Base-by-base conservation (phyloP, 352 stramenopile genomes). In the Pythium utonaiense region DNA sequence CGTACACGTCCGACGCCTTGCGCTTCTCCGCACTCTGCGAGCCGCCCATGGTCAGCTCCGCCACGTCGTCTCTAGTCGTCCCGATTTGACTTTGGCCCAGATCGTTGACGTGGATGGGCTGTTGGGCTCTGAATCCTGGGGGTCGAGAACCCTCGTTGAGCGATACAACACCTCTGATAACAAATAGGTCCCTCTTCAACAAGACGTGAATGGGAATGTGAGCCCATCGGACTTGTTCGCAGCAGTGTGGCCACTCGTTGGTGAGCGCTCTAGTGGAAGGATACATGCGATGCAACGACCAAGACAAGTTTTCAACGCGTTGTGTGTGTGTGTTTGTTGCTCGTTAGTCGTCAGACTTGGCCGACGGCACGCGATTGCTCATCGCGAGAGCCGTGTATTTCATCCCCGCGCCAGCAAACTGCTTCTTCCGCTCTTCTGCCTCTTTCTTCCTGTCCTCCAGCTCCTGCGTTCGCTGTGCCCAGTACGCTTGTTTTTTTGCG, bases 191-290 rank as follows among this genome's bases (percentile, higher is more conserved):
- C 34, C 55, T 57, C 55, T 16, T 44, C n/a, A n/a, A n/a, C n/a
- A n/a, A n/a, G n/a, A n/a, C n/a, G n/a, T n/a, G n/a, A 84, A 93
- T 56, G 84, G 93, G 50, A 91, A 66, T 50, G 86, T 93, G 77
- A 84, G 86, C 42, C 92, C 93, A 38, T 93, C 84, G 38, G 86
- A 95, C 59, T 95, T 95, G 58, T 95, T 95, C 63, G 67, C 83
- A 83, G 70, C 44, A 38, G 28, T 44, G 44, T 59, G 27, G n/a
- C 4, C 40, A 31, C 40, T 25, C 45, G 42, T 53, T 52, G 45
- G 56, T 22, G 45, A 41, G 13, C 34, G 42, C 21, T 22, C n/a
- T 31, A 50, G 50, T n/a, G n/a, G 25, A 53, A 22, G 12, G 28
- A 53, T 41, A 12, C 42, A 19, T 16, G 34, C 27, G 63, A 68